Evolutionary conservation across 306 rosid genomes (phyloP), one percentile per base, ranked within the genome.

Genomic region (Vigna mungo): DNA sequence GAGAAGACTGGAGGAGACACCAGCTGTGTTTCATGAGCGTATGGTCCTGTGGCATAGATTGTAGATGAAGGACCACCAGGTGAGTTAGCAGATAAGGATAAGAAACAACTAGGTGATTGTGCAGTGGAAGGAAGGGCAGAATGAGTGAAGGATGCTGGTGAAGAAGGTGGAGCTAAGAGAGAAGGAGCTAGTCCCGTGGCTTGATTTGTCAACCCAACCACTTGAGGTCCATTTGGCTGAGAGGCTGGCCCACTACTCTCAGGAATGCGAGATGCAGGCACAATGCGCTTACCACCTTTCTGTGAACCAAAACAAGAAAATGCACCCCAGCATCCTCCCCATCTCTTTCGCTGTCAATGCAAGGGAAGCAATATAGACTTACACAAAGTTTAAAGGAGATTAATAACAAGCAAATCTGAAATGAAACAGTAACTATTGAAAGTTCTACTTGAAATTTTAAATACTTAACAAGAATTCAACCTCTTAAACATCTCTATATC

Each of bases 1-100:
- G 99, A 96, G 87, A 93, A 93, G 62, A 89, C 98, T 6, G 98
- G 99, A 82, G 99, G 99, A 83, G 99, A 96, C 37, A 96, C 99
- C 36, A 85, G 85, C 43, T 92, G 99, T 27, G 97, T 86, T 76
- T 96, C 99, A 18, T 96, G 95, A 47, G 99, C 98, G 81, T 96
- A 96, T 17, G 99, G 99, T 64, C 99, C 99, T 11, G 98, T 96
- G 52, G 97, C 98, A 83, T 5, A 96, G 90, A 92, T 92, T 68
- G 88, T 79, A 70, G 92, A 87, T 34, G 99, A 96, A 73, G 99
- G 98, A 81, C 96, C 99, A n/a, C 97, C 98, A 44, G 99, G 98
- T 32, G 99, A 95, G 83, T 95, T 95, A 9, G 97, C 94, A 81
- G 99, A 86, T 71, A 88, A 48, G 58, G 97, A 94, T 84, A 92